Evolutionary conservation across 1,284 basidiomycete genomes (phyloP), one percentile per base, ranked within the genome.

Genomic region (Afroboletus lepidellus): DNA sequence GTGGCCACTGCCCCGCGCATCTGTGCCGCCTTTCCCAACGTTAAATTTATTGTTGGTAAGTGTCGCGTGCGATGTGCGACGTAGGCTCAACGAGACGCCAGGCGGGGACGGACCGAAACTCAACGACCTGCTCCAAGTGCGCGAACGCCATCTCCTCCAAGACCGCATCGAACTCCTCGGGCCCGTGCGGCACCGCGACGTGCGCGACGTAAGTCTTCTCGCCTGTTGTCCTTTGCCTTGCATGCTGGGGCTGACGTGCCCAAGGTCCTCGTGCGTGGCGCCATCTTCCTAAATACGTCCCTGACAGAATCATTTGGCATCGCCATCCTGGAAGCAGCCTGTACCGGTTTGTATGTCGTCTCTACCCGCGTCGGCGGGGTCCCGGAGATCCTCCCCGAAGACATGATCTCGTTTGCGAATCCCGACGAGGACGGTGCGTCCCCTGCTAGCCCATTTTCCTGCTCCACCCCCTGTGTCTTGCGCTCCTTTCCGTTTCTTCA

Each of bases 271-370:
- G 75, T 78, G 8, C 81, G 85, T 44, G 94, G 95, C 0, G 79
- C 92, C 9, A 95, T 99, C 57, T 98, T 92, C 72, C 79, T 99
- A 73, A 97, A 96, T 67, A 96, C 96, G 0, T 95, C 92, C 0
- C 78, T 99, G 20, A 99, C 96, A 0, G 96, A 99, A 69, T 84
- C 97, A 0, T 99, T 99, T 63, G 96, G 97, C 0, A 99, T 96
- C 57, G 90, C 90, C 8, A 94, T 97, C 59, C 80, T 99, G 44
- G 97, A 99, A 75, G 97, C 97, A 0, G 97, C 97, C 0, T 95
- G 90, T 59, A 84, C 92, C 0, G 97, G 97, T 0, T 77, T 99
- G 9, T 96, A 97, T 64, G 90, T 98, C 34, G 97, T 99, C 32
- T 88, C 89, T 16, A 99, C 96, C 0, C 81, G 86, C 30, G 96